These are phyloP conservation scores for Erucastrum elatum DNA, from an alignment of 345 rosid species.

Conservation along the genomic window DNA sequence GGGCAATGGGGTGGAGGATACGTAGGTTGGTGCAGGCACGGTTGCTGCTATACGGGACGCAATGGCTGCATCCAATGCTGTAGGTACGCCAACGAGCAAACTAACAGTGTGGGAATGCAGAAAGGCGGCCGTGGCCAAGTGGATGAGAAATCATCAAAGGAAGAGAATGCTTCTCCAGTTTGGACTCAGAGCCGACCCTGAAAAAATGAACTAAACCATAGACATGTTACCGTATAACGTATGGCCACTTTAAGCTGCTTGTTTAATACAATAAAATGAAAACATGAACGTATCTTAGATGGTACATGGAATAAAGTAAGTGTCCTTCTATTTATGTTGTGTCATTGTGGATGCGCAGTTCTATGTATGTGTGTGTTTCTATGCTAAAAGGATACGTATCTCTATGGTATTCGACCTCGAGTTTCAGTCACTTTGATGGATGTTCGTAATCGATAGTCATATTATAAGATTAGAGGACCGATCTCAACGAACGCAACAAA, in stretches of 20 bases:
- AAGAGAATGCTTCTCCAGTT: constrained; percentile 13
- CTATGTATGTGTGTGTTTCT: not conserved
- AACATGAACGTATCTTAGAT: constrained; percentile 12
- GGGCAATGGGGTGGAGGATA: constrained; percentile 14
- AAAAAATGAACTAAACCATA: not conserved
- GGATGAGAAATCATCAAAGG: not conserved
- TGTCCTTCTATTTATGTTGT: not conserved
- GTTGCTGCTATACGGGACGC: constrained; percentile 9
- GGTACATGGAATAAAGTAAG: not conserved
- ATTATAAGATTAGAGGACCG: not conserved
- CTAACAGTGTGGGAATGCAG: not conserved
- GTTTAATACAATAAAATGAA: constrained; percentile 13
- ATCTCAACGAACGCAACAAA: not conserved
- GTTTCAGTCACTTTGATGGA: not conserved
- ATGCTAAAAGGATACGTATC: not conserved
- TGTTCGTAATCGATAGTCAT: not conserved
- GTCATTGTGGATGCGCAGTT: not conserved
- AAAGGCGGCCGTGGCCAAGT: constrained; percentile 7
- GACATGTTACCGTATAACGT: constrained; percentile 12
- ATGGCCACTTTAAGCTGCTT: not conserved
- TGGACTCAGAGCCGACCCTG: constrained; percentile 16
- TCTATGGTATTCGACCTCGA: not conserved
- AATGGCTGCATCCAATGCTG: constrained; percentile 12
- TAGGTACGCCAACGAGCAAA: not conserved
- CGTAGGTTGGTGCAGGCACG: constrained; percentile 1